Percentiles rank a stretch among this genome's conserved stretches.
These are phyloP conservation scores for Colletotrichum gloeosporioides DNA, from an alignment of 2,329 filamentous ascomycete species.

Conservation along the genomic window DNA sequence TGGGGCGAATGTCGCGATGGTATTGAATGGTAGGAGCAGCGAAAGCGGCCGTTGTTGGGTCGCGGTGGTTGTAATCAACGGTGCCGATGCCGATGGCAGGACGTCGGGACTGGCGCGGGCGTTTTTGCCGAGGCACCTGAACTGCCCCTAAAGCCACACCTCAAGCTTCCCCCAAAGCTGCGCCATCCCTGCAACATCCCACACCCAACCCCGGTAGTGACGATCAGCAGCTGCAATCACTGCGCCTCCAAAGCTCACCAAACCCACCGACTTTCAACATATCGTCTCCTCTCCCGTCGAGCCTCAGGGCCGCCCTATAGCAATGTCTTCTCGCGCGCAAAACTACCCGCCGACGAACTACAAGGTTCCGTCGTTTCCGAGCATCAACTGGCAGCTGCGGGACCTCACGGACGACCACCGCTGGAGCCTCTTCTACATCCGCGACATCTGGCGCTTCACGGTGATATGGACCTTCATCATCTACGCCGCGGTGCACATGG, in stretches of 20 bases:
- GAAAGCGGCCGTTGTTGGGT: neutral
- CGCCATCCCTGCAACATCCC: conserved; percentile 15
- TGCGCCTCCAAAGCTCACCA: neutral
- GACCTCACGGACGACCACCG: conserved; percentile 43
- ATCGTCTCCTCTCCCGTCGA: neutral
- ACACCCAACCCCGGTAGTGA: neutral
- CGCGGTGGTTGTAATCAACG: neutral
- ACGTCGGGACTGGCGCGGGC: conserved; percentile 1
- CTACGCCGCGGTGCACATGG: conserved; percentile 76
- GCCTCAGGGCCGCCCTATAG: neutral
- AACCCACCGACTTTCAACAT: conserved; percentile 10
- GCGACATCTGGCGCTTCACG: conserved; percentile 87
- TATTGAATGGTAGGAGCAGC: neutral
- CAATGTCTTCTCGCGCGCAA: conserved; percentile 9
- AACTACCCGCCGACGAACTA: conserved; percentile 58
- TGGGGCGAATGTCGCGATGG: neutral
- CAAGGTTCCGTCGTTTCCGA: conserved; percentile 75
- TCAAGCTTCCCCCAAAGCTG: neutral
- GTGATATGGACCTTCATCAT: conserved; percentile 85
- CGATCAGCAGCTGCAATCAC: conserved; percentile 1
- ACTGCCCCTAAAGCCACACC: conserved; percentile 17
- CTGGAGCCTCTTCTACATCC: conserved; percentile 73
- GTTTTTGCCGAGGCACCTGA: conserved; percentile 32
- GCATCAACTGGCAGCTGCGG: conserved; percentile 76
- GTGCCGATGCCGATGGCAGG: conserved; percentile 4